These are phyloP conservation scores for Yamadazyma oceani DNA, from an alignment of 1,139 yeast genomes.

Conservation along the genomic window DNA sequence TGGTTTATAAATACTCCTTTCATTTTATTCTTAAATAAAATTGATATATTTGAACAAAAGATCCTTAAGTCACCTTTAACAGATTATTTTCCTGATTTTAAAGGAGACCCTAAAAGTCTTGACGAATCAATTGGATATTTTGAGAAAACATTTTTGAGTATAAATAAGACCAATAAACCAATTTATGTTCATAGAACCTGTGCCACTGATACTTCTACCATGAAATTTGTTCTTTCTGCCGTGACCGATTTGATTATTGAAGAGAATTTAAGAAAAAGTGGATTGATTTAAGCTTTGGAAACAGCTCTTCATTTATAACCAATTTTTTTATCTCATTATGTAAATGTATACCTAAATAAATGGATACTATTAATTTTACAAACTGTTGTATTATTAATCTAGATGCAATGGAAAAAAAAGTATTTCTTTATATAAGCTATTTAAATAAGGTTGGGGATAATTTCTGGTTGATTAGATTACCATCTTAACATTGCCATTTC, in stretches of 20 bases:
- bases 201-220: constrained; percentile 88
- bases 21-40: constrained; percentile 83
- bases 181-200: constrained; percentile 91
- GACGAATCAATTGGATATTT: constrained; percentile 68
- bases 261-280: constrained; percentile 79
- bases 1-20: constrained; percentile 89
- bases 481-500: constrained; percentile 87
- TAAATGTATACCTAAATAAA: too few relatives aligned
- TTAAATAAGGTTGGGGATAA: neutral
- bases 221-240: constrained; percentile 88
- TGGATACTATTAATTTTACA: too few relatives aligned
- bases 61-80: constrained; percentile 62
- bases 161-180: constrained; percentile 69
- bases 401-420: constrained; percentile 7
- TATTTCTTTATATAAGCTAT: constrained; percentile 1
- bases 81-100: constrained; percentile 71
- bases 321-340: constrained; percentile 1
- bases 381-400: constrained; percentile 4
- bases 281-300: constrained; percentile 70
- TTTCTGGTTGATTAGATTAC: constrained; percentile 23
- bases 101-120: constrained; percentile 60
- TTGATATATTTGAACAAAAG: constrained; percentile 77
- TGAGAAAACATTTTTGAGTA: constrained; percentile 59
- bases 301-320: neutral
- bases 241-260: constrained; percentile 90